Base-by-base conservation (phyloP, 1,284 basidiomycete species). In the Ganoderma resinaceum region DNA sequence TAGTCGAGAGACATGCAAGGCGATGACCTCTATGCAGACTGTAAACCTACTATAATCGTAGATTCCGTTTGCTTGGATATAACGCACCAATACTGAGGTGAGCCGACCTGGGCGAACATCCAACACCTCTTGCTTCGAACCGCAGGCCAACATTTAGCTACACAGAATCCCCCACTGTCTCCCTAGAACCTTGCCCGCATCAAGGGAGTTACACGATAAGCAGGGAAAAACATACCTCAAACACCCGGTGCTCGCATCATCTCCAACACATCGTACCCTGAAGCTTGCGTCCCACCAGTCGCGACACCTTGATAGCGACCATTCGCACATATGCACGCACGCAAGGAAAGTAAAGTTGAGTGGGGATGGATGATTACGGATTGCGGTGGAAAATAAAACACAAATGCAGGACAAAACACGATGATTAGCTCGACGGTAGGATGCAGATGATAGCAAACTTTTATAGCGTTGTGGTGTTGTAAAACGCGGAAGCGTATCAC, bases 391-490 rank as follows among this genome's bases (percentile, higher is more conserved):
- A 11, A n/a, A 37, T 43, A 66, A 38, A 62, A 43, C 42, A 62
- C 61, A 62, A 53, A 61, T 70, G 66, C 68, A 64, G 67, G 65
- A 66, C 63, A 61, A 55, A 63, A 63, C 53, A 70, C 64, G 66
- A 67, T 67, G 66, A 79, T 79, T 79, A 79, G 74, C 73, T 62
- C 66, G 60, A 68, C 68, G 63, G 67, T 76, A 77, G n/a, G 67
- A 74, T 75, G 76, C 69, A 69, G 71, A 73, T 73, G 72, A 72
- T 77, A 78, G 75, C 75, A 70, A 75, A 78, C 74, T 76, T 77
- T 79, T 79, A 58, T 63, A 60, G 55, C 62, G 66, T 43, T 33
- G 61, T 31, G 33, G 20, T 63, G 37, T n/a, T 14, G 43, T 14
- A 35, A 58, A 31, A 64, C 40, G 61, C 66, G 53, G 40, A 9